These are phyloP conservation scores for Cryptococcus maquisensis DNA, from an alignment of 1,284 basidiomycete species.

Conservation along the genomic window DNA sequence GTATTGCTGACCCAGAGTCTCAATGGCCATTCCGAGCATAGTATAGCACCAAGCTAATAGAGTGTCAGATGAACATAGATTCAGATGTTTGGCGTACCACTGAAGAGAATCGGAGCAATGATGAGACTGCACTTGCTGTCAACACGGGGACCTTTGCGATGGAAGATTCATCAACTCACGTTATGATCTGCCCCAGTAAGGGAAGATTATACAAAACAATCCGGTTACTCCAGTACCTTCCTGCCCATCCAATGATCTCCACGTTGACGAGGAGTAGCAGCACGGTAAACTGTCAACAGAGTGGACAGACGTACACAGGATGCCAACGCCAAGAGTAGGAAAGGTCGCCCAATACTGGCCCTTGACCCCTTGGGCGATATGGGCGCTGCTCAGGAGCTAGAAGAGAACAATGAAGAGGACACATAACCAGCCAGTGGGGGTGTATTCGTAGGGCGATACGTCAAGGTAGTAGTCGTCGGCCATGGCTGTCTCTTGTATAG, in stretches of 20 bases:
- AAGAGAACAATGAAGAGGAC: conserved; percentile 22
- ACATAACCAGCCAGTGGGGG: conserved; percentile 12
- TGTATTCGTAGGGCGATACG: conserved; percentile 14
- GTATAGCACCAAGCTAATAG: conserved; percentile 36
- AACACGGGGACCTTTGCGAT: background rate
- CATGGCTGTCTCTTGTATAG: no score
- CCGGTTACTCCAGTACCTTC: conserved; percentile 15
- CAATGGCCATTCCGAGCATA: conserved; percentile 41
- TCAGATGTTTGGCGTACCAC: background rate
- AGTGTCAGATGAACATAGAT: background rate
- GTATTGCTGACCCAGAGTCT: conserved; percentile 36
- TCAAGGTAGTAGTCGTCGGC: background rate
- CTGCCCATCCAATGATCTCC: conserved; percentile 19
- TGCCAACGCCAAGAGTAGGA: conserved; percentile 16
- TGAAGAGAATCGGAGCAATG: conserved; percentile 24
- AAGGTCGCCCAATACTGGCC: conserved; percentile 20
- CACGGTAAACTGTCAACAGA: background rate
- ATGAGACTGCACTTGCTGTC: conserved; percentile 9
- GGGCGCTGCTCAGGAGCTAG: conserved; percentile 7
- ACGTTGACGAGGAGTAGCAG: background rate
- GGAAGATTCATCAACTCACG: conserved; percentile 7
- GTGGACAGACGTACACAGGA: background rate
- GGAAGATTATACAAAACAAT: conserved; percentile 12
- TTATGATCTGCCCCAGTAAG: conserved; percentile 22
- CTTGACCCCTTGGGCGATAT: conserved; percentile 47